These are phyloP conservation scores for Toxoplasma gondii DNA, from an alignment of 169 alveolate genomes.

Conservation along the genomic window DNA sequence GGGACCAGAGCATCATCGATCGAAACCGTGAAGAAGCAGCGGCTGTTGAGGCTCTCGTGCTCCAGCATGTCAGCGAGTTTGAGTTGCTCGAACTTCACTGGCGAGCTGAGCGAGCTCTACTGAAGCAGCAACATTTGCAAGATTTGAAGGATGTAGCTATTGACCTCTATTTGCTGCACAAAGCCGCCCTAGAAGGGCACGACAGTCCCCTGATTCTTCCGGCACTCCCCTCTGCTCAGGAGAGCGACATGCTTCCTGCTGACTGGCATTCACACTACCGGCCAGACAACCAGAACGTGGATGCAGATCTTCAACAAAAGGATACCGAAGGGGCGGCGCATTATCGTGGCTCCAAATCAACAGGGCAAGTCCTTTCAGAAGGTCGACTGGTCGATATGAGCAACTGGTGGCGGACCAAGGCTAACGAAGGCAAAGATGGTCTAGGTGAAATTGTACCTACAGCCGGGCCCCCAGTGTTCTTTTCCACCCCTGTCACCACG, in stretches of 20 bases:
- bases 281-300: neutral
- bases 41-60: slow-evolving; percentile 56
- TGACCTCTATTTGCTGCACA: slow-evolving; percentile 58
- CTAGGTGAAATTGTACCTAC: too few relatives aligned
- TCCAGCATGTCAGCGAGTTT: slow-evolving; percentile 64
- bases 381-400: too few relatives aligned
- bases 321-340: neutral
- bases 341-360: neutral
- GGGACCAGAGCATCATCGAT: neutral
- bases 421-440: too few relatives aligned
- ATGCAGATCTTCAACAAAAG: neutral
- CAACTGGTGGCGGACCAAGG: too few relatives aligned
- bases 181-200: slow-evolving; percentile 47
- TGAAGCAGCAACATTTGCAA: slow-evolving; percentile 53
- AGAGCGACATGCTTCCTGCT: slow-evolving; percentile 37
- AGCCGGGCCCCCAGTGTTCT: too few relatives aligned
- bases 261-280: slow-evolving; percentile 22
- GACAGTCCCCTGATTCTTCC: slow-evolving; percentile 53
- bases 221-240: slow-evolving; percentile 64
- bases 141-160: slow-evolving; percentile 59
- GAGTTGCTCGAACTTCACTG: slow-evolving; percentile 64
- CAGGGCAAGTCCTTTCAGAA: too few relatives aligned
- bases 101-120: slow-evolving; percentile 42
- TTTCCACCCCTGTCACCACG: too few relatives aligned
- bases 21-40: neutral